These are phyloP conservation scores for Solanum etuberosum DNA, from an alignment of 257 asterid species.

Conservation along the genomic window DNA sequence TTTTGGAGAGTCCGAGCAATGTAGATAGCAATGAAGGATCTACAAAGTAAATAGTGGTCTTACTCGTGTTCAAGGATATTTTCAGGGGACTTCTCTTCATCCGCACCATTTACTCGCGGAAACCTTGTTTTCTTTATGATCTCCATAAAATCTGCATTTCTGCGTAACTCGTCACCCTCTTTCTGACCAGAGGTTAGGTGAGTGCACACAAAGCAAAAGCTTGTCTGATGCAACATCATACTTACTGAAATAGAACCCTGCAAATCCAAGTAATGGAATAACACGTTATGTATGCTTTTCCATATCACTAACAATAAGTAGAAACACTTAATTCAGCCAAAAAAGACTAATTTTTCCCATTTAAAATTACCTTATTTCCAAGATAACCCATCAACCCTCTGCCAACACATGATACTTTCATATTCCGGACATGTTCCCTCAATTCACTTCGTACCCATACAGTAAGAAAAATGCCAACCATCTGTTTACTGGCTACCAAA, in stretches of 20 bases:
- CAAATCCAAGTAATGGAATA: neutral
- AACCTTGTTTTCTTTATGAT: constrained; percentile 84
- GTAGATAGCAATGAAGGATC: neutral
- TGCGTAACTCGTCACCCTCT: constrained; percentile 92
- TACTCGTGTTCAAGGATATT: constrained; percentile 86
- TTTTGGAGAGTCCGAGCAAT: neutral
- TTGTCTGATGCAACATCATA: constrained; percentile 93
- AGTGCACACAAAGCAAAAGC: constrained; percentile 95
- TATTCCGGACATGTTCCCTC: constrained; percentile 69
- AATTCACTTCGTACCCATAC: constrained; percentile 93
- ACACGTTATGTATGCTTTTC: neutral
- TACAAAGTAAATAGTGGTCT: constrained; percentile 1
- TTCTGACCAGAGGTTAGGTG: constrained; percentile 96
- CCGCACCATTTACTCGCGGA: constrained; percentile 58
- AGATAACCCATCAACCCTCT: constrained; percentile 98
- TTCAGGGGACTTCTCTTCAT: constrained; percentile 88
- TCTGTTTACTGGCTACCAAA: constrained; percentile 86
- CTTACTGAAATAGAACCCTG: constrained; percentile 98
- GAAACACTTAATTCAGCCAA: neutral
- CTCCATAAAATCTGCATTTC: constrained; percentile 93
- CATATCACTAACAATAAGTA: neutral
- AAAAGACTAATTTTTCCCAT: neutral
- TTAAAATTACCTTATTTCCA: constrained; percentile 78
- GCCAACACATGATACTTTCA: constrained; percentile 91
- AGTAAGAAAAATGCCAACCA: constrained; percentile 91